phyloP scores from a whole-genome alignment of 2,329 filamentous ascomycete genomes.

The Cadophora malorum region DNA sequence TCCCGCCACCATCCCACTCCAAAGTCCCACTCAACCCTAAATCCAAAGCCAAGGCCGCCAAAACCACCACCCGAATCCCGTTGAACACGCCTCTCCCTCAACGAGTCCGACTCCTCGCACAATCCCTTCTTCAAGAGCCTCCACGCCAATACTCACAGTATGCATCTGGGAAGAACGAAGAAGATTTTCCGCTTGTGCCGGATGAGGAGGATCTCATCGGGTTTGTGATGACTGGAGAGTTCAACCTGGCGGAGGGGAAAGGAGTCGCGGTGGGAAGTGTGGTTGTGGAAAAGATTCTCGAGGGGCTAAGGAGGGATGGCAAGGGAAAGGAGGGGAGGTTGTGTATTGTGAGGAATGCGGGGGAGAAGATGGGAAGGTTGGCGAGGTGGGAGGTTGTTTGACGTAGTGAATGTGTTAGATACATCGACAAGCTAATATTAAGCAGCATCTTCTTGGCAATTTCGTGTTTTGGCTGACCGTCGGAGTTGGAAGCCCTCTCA shows the following conservation, averaged over 20 bases:
- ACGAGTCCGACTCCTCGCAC: conserved; percentile 51
- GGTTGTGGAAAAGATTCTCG: conserved; percentile 62
- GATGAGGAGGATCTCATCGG: conserved; percentile 79
- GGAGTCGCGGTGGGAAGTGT: conserved; percentile 79
- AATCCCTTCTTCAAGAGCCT: conserved; percentile 54
- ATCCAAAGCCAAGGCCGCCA: conserved; percentile 34
- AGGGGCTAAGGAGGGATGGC: conserved; percentile 44
- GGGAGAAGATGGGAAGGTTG: conserved; percentile 79
- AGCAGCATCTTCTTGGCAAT: too few relatives aligned
- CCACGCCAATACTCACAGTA: conserved; percentile 51
- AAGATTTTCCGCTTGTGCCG: conserved; percentile 71
- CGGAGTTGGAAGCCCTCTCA: too few relatives aligned
- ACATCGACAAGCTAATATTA: too few relatives aligned
- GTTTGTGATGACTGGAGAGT: conserved; percentile 88
- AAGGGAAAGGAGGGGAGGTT: conserved; percentile 54
- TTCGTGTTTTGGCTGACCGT: too few relatives aligned
- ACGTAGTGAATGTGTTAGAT: not conserved
- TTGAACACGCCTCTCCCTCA: conserved; percentile 44
- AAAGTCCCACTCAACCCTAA: conserved; percentile 40
- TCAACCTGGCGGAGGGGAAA: conserved; percentile 76
- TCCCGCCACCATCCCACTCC: conserved; percentile 43
- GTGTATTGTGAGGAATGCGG: conserved; percentile 84
- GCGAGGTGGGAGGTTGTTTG: conserved; percentile 70
- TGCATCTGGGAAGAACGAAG: conserved; percentile 44
- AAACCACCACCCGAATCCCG: conserved; percentile 35